phyloP scores from a whole-genome alignment of 108 stramenopile species.

The Cylindrotheca fusiformis region DNA sequence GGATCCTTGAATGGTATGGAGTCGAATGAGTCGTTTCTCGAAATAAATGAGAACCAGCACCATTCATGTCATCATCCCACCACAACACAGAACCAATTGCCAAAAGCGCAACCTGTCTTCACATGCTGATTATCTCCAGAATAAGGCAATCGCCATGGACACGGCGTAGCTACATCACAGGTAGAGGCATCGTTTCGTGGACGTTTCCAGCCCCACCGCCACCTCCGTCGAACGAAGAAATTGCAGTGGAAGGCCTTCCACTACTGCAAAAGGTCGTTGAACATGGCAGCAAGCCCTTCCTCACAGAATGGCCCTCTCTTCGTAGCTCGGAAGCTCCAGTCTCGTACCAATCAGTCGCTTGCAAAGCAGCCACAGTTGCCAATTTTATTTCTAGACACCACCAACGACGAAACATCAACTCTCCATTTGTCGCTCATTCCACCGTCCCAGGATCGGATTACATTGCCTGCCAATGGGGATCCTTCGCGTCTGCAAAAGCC shows the following conservation, averaged over 20 bases:
- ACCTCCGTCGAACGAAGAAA: constrained; percentile 11
- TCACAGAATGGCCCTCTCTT: constrained; percentile 9
- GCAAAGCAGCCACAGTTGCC: constrained; percentile 10
- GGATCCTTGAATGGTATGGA: too few relatives aligned
- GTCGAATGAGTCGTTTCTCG: too few relatives aligned
- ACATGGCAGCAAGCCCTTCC: constrained; percentile 16
- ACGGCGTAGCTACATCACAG: too few relatives aligned
- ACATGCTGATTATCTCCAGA: too few relatives aligned
- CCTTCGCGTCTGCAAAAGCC: constrained; percentile 30
- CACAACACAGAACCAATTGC: too few relatives aligned
- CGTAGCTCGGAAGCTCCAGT: background rate
- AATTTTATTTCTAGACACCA: background rate
- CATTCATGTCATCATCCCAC: too few relatives aligned
- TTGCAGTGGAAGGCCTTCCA: constrained; percentile 8
- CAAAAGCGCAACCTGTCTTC: too few relatives aligned
- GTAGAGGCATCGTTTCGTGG: constrained; percentile 10
- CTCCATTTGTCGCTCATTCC: constrained; percentile 30
- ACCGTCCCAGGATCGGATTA: constrained; percentile 39
- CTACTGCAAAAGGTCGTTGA: constrained; percentile 15
- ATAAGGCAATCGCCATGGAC: too few relatives aligned
- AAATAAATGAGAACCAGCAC: too few relatives aligned
- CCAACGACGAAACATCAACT: background rate
- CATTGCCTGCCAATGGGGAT: constrained; percentile 39
- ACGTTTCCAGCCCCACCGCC: constrained; percentile 9
- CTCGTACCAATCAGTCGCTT: constrained; percentile 8